Evolutionary conservation across 2,329 filamentous ascomycete species (phyloP).

Genomic region (Zalaria obscura): DNA sequence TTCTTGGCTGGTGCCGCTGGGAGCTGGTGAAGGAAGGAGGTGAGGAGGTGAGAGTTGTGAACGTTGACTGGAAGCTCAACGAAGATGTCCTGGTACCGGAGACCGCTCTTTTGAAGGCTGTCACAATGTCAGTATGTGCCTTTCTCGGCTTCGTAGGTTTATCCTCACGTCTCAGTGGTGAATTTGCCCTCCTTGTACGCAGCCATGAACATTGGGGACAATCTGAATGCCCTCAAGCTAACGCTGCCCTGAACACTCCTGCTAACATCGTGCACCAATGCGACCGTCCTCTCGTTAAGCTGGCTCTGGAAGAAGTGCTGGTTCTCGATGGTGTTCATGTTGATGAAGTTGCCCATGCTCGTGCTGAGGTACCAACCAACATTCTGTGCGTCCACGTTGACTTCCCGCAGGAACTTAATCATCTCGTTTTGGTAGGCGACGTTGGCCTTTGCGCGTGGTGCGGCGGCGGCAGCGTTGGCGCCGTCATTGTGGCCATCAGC

Average conservation of each 20-base stretch:
- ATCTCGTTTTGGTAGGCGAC: conserved; percentile 84
- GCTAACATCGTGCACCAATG: conserved; percentile 89
- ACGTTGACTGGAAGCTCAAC: conserved; percentile 78
- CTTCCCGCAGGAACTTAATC: conserved; percentile 91
- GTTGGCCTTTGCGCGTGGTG: conserved; percentile 85
- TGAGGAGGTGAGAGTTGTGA: conserved; percentile 96
- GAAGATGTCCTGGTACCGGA: conserved; percentile 88
- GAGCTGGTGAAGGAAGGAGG: conserved; percentile 85
- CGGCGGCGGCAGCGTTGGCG: conserved; percentile 66
- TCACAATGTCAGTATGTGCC: conserved; percentile 10
- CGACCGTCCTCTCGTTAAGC: conserved; percentile 70
- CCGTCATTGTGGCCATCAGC: conserved; percentile 52
- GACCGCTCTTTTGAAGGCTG: conserved; percentile 86
- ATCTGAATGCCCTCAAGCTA: conserved; percentile 78
- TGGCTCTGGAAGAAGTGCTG: conserved; percentile 95
- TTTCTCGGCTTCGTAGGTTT: neutral
- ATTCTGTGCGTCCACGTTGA: conserved; percentile 96
- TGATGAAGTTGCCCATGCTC: conserved; percentile 98
- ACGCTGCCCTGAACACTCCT: conserved; percentile 84
- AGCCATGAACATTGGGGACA: conserved; percentile 75
- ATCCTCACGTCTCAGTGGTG: conserved; percentile 74
- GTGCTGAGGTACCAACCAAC: conserved; percentile 98
- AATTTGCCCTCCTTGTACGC: conserved; percentile 97
- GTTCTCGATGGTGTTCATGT: conserved; percentile 91
- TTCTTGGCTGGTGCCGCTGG: conserved; percentile 48